A percentile compares a stretch with the other conserved stretches of the same genome.
phyloP scores from a whole-genome alignment of 2,329 filamentous ascomycete genomes.

The Penicillium sp. region DNA sequence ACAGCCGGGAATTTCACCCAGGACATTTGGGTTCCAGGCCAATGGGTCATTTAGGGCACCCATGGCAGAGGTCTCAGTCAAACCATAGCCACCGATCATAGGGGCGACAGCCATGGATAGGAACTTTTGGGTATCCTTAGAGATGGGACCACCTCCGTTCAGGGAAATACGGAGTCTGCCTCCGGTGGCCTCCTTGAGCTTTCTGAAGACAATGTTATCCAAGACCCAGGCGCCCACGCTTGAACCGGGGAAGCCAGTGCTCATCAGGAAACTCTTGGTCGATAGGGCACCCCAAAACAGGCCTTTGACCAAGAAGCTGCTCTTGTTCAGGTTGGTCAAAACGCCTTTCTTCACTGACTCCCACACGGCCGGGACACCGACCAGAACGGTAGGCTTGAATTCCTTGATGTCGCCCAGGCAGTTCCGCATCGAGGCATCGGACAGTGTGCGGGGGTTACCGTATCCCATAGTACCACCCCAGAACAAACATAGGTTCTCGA shows the following conservation, averaged over 20 bases:
- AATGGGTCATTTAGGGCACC: conserved; percentile 65
- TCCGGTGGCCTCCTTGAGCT: conserved; percentile 86
- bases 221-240: conserved; percentile 62
- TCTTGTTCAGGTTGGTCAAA: conserved; percentile 70
- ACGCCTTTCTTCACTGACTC: conserved; percentile 97
- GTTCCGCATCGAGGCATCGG: conserved; percentile 81
- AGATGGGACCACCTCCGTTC: conserved; percentile 90
- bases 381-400: conserved; percentile 82
- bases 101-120: conserved; percentile 88
- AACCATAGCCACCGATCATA: conserved; percentile 90
- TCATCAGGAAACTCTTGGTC: conserved; percentile 61
- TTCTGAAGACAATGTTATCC: conserved; percentile 84
- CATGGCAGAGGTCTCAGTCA: conserved; percentile 85
- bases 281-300: conserved; percentile 72
- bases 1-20: conserved; percentile 74
- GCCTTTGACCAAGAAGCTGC: conserved; percentile 67
- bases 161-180: conserved; percentile 84
- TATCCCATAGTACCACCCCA: conserved; percentile 93
- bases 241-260: conserved; percentile 50
- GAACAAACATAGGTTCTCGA: conserved; percentile 86
- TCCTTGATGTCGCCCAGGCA: conserved; percentile 93
- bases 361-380: conserved; percentile 95
- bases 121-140: conserved; percentile 84
- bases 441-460: conserved; percentile 83
- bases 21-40: conserved; percentile 73